Percentiles rank a stretch among this genome's conserved stretches.
phyloP scores from a whole-genome alignment of 2,329 filamentous ascomycete species.

The Cordyceps farinosa region DNA sequence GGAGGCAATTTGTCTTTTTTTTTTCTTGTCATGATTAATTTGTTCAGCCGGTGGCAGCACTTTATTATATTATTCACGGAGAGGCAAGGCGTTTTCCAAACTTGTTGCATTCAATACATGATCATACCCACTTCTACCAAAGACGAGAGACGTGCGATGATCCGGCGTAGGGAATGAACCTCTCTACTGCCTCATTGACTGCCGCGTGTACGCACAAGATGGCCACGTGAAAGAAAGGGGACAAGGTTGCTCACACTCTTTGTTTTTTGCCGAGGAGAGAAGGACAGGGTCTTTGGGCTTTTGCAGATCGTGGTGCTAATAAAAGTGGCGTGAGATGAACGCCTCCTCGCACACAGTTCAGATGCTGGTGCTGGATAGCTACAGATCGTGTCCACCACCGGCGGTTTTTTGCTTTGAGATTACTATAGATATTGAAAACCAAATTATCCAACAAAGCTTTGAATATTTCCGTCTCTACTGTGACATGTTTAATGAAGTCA shows the following conservation, averaged over 20 bases:
- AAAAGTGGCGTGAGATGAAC: too few relatives aligned
- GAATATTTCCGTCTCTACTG: too few relatives aligned
- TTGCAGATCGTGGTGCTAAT: too few relatives aligned
- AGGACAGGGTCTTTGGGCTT: neutral
- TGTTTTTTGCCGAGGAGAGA: neutral
- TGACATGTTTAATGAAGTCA: too few relatives aligned
- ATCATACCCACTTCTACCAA: neutral
- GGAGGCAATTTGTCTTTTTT: neutral
- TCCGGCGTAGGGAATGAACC: neutral
- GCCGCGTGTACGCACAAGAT: neutral
- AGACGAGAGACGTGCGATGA: neutral
- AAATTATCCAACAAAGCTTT: too few relatives aligned
- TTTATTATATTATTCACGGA: conserved; percentile 9
- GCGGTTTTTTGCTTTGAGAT: too few relatives aligned
- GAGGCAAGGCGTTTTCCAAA: conserved; percentile 6
- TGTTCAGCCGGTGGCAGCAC: conserved; percentile 10
- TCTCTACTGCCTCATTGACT: neutral
- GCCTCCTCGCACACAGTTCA: too few relatives aligned
- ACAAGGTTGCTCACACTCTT: neutral
- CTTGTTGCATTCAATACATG: conserved; percentile 10
- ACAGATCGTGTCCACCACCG: too few relatives aligned
- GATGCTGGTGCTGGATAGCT: neutral
- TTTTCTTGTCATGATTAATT: conserved; percentile 1
- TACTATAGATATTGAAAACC: too few relatives aligned
- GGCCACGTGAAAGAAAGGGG: neutral